Conservation (phyloP, 345 rosid genomes). For the Melastoma malabathricum region DNA sequence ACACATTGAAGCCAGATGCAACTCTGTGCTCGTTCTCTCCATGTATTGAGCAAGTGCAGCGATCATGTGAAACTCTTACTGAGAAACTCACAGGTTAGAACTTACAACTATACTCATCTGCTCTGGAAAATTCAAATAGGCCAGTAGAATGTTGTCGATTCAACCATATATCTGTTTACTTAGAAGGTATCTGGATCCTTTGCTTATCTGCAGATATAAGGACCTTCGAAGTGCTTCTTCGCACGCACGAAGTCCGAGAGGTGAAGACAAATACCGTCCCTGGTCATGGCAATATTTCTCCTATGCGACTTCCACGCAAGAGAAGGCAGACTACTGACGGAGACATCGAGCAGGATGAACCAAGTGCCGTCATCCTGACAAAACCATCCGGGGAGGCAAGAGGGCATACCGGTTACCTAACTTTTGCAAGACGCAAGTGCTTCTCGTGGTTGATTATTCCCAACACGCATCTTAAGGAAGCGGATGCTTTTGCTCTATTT, state of each 20-base stretch:
- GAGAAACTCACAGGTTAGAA: constrained; percentile 54
- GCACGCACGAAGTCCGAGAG: constrained; percentile 72
- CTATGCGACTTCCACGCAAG: constrained; percentile 43
- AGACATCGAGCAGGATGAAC: constrained; percentile 10
- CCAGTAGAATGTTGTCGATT: not conserved
- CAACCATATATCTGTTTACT: not conserved
- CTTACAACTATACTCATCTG: not conserved
- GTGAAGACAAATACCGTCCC: constrained; percentile 24
- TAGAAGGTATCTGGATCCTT: not conserved
- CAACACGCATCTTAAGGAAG: too few relatives aligned
- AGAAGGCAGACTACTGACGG: constrained; percentile 51
- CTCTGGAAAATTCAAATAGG: too few relatives aligned
- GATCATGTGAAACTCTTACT: constrained; percentile 62
- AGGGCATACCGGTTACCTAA: constrained; percentile 95
- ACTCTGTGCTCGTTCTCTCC: constrained; percentile 86
- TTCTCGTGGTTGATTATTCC: constrained; percentile 8
- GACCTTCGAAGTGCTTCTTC: constrained; percentile 78
- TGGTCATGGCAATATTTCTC: constrained; percentile 21
- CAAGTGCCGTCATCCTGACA: constrained; percentile 41
- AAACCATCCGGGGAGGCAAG: constrained; percentile 65
- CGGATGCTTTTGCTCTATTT: too few relatives aligned
- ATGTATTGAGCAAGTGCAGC: constrained; percentile 93
- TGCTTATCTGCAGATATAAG: constrained; percentile 47
- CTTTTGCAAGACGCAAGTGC: constrained; percentile 79
- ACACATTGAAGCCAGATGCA: constrained; percentile 80